phyloP scores from a whole-genome alignment of 2,329 filamentous ascomycete species.

The Trichoderma hamatum region DNA sequence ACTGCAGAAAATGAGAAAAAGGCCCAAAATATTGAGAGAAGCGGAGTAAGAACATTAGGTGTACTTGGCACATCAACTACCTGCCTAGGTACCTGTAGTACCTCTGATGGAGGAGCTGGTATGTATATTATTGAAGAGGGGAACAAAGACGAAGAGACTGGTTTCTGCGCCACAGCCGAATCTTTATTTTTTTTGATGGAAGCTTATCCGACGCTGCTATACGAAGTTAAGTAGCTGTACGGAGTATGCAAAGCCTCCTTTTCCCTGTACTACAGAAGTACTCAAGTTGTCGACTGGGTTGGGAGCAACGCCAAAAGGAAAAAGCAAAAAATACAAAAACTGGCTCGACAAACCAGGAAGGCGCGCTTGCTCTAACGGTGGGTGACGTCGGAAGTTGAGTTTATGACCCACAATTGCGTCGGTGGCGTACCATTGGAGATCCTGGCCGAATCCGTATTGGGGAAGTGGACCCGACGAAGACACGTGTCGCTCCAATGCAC shows the following conservation, averaged over 20 bases:
- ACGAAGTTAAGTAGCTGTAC: background rate
- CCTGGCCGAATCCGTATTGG: constrained; percentile 37
- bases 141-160: background rate
- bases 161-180: background rate
- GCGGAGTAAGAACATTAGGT: background rate
- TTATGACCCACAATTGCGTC: constrained; percentile 33
- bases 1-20: background rate
- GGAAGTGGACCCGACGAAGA: constrained; percentile 31
- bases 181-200: background rate
- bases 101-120: background rate
- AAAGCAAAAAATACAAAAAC: background rate
- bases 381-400: constrained; percentile 25
- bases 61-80: background rate
- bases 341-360: background rate
- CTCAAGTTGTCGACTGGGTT: background rate
- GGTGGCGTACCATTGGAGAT: constrained; percentile 37
- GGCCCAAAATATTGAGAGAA: background rate
- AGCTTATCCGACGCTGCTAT: background rate
- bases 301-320: background rate
- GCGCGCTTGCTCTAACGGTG: constrained; percentile 3
- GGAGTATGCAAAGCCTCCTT: background rate
- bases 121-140: background rate
- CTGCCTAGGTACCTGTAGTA: too few relatives aligned
- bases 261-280: background rate
- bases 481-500: constrained; percentile 34